Conservation (phyloP, 2,329 filamentous ascomycete species). For the Exophiala aquamarina region DNA sequence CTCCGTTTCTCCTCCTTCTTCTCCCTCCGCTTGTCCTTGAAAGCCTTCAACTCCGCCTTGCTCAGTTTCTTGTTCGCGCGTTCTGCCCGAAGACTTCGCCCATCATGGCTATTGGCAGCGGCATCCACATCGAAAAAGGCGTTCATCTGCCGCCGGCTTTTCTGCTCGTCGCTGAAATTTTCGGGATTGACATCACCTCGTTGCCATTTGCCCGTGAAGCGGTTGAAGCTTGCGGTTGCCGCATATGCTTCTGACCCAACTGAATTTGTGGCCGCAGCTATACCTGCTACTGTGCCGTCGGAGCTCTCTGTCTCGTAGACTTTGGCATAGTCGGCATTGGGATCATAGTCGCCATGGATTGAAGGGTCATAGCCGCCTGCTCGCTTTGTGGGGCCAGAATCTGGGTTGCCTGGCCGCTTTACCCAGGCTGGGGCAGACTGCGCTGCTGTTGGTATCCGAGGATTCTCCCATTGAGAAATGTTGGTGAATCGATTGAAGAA, state of each 20-base stretch:
- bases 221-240: conserved; percentile 79
- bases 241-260: conserved; percentile 58
- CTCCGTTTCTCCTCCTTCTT: conserved; percentile 93
- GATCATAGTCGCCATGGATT: conserved; percentile 95
- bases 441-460: conserved; percentile 61
- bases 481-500: conserved; percentile 82
- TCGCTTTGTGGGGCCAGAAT: conserved; percentile 37
- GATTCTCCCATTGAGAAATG: conserved; percentile 81
- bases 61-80: conserved; percentile 78
- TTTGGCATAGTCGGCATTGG: conserved; percentile 89
- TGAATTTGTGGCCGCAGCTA: conserved; percentile 26
- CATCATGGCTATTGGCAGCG: conserved; percentile 86
- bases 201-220: conserved; percentile 85
- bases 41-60: conserved; percentile 84
- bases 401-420: conserved; percentile 34
- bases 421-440: conserved; percentile 31
- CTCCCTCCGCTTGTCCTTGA: conserved; percentile 83
- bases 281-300: conserved; percentile 34
- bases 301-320: conserved; percentile 41
- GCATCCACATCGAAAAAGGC: conserved; percentile 96
- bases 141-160: conserved; percentile 83
- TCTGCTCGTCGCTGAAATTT: conserved; percentile 81
- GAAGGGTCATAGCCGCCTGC: conserved; percentile 86
- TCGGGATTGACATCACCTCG: conserved; percentile 66
- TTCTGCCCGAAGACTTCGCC: conserved; percentile 87